Evolutionary conservation across 2,329 filamentous ascomycete genomes (phyloP), one percentile per base, ranked within the genome.

Genomic region (Incumbomyces delicatus): DNA sequence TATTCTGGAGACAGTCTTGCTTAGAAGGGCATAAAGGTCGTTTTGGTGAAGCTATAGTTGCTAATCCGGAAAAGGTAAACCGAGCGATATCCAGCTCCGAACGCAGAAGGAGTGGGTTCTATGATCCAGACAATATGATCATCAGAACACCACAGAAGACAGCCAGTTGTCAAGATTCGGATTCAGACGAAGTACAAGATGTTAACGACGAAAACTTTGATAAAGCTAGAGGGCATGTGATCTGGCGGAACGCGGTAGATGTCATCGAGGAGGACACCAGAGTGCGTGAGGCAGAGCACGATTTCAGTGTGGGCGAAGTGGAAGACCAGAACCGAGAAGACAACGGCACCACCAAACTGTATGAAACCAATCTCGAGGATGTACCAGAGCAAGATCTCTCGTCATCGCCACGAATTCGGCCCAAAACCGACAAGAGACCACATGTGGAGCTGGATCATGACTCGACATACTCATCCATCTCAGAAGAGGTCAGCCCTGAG

Each of bases 81-180:
- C 11, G 29, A 34, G 12, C 3, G 16, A 18, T 33, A 7, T 27
- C 17, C 13, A 36, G 38, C 20, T 56, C 53, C 33, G 53, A 52
- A 14, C 42, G 48, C 17, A 48, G 50, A 32, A 47, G 47, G 22
- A 46, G 47, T 12, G 42, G 53, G 46, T 22, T 48, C 16, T 57
- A 56, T 39, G 55, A 57, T 27, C 43, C 52, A 13, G 51, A 55
- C 17, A 46, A 50, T 8, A 55, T 56, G 52, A 43, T 49, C 10
- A 50, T 47, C 14, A 45, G 22, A 35, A 32, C 35, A 16, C 22
- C 29, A 22, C 22, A 14, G 20, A 14, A 35, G 7, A 11, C 34
- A n/a, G 35, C 31, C 12, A 7, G 12, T 8, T 16, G 33, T 6
- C 17, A n/a, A 14, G 42, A 31, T 11, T 27, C 22, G 22, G 22